Conservation (phyloP, 75 land plant genomes). For the Pinus tabuliformis region DNA sequence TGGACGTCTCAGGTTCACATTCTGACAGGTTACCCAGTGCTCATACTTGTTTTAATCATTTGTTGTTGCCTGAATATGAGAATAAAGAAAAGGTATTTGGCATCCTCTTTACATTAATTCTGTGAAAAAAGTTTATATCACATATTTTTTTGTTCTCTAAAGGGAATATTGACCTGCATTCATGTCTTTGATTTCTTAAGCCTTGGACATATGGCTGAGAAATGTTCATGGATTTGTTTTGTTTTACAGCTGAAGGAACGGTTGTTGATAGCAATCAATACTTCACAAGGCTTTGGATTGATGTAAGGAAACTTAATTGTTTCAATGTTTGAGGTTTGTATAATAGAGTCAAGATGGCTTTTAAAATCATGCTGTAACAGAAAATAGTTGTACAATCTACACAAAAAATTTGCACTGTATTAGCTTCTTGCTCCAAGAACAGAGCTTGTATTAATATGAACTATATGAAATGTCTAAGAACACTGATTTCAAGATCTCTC, state of each 20-base stretch:
- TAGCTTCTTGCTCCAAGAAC: background rate
- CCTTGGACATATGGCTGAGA: background rate
- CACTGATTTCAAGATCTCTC: background rate
- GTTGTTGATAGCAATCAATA: slow-evolving; percentile 26
- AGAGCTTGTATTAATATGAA: background rate
- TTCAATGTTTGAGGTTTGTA: background rate
- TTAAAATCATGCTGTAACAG: background rate
- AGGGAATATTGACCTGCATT: too few species aligned
- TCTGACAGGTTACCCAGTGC: slow-evolving; percentile 30
- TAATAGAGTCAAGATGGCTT: background rate
- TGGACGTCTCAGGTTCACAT: slow-evolving; percentile 8
- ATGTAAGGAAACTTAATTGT: slow-evolving; percentile 9
- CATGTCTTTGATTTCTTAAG: background rate
- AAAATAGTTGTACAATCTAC: too few species aligned
- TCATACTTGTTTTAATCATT: slow-evolving; percentile 28
- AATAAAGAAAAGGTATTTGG: slow-evolving; percentile 20
- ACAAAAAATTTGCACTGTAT: background rate
- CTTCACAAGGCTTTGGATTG: slow-evolving; percentile 27
- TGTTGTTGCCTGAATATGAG: slow-evolving; percentile 24
- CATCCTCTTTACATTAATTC: background rate
- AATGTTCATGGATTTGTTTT: slow-evolving; percentile 5
- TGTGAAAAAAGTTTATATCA: background rate
- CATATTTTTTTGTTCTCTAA: background rate
- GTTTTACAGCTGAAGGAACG: slow-evolving; percentile 19
- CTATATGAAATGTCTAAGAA: background rate